phyloP scores from a whole-genome alignment of 139 green algal genomes.

The Nannochloris sp. region DNA sequence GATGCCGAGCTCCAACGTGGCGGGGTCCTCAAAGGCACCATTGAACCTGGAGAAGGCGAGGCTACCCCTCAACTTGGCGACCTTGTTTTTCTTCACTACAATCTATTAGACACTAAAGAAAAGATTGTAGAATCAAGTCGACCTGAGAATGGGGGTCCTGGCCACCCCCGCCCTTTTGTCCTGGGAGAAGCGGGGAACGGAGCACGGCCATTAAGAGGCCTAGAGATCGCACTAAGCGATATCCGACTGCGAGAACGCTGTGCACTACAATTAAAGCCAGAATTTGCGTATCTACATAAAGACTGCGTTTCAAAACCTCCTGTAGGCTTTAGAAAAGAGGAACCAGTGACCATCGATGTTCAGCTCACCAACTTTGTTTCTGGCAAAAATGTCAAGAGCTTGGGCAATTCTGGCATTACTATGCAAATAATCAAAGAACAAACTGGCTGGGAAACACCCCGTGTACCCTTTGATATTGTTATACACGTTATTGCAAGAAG shows the following conservation, averaged over 20 bases:
- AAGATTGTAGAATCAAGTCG: constrained; percentile 49
- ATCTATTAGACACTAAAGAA: constrained; percentile 8
- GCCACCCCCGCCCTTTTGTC: constrained; percentile 51
- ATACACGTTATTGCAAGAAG: neutral
- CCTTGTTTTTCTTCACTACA: constrained; percentile 28
- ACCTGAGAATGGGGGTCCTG: constrained; percentile 44
- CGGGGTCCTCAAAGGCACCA: constrained; percentile 14
- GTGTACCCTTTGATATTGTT: constrained; percentile 65
- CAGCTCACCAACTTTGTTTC: constrained; percentile 27
- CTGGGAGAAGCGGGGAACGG: constrained; percentile 53
- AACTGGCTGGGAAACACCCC: constrained; percentile 63
- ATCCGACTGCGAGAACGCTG: constrained; percentile 46
- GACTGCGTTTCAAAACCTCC: constrained; percentile 51
- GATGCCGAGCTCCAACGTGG: constrained; percentile 15
- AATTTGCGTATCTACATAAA: constrained; percentile 56
- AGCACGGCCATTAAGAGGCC: constrained; percentile 43
- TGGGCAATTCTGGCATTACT: neutral
- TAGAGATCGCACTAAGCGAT: constrained; percentile 65
- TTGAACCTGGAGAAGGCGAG: constrained; percentile 14
- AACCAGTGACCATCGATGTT: constrained; percentile 48
- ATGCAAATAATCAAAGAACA: constrained; percentile 42
- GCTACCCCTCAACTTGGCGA: constrained; percentile 9
- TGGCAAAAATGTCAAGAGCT: neutral
- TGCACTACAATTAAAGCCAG: constrained; percentile 52
- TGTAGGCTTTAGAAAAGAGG: constrained; percentile 6